phyloP scores from a whole-genome alignment of 371 early-diverging fungal species.

The Capillidium heterosporum region DNA sequence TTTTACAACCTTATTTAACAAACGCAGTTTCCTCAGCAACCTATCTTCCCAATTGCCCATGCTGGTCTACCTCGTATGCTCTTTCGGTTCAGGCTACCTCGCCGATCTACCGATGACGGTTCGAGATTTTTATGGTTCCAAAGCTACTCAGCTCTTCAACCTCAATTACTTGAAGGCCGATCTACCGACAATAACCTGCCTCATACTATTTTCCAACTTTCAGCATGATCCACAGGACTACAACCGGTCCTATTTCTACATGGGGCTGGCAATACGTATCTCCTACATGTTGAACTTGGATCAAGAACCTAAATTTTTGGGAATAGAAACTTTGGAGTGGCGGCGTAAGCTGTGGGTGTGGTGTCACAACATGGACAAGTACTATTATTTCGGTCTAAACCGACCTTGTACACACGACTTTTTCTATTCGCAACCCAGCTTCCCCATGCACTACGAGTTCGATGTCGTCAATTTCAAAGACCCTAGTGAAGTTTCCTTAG shows the following conservation, averaged over 20 bases:
- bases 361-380: slow-evolving; percentile 3
- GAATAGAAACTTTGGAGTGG: background rate
- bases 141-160: background rate
- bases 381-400: background rate
- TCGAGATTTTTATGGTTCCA: background rate
- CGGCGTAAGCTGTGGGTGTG: background rate
- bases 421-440: background rate
- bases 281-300: background rate
- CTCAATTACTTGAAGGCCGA: background rate
- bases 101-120: background rate
- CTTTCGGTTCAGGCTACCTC: background rate
- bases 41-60: background rate
- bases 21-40: background rate
- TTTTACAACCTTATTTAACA: background rate
- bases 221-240: slow-evolving; percentile 1
- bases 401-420: background rate
- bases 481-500: background rate
- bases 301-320: background rate
- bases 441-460: background rate
- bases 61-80: background rate
- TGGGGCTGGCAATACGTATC: background rate
- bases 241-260: background rate
- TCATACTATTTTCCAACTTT: background rate
- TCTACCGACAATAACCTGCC: background rate
- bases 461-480: background rate